Evolutionary conservation across 495 filamentous ascomycete genomes (phyloP), one percentile per base, ranked within the genome.

Genomic region (Penicillium lividum): DNA sequence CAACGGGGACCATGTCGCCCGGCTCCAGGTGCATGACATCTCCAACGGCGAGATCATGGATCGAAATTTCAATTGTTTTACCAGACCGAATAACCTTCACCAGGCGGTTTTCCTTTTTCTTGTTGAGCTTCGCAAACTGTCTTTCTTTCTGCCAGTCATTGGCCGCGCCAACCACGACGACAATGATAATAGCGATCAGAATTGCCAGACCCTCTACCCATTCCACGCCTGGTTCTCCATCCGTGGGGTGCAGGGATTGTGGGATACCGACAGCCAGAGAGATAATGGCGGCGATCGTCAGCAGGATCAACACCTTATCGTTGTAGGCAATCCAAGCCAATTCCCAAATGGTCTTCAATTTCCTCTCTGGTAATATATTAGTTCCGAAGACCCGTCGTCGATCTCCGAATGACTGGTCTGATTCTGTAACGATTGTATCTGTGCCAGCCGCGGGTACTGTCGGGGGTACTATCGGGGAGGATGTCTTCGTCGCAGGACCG

Each of bases 201-300:
- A 92, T 92, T 43, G 89, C 89, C 56, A 92, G 81, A 13, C 89
- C 89, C 73, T 92, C 89, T 25, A 91, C 86, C 89, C 89, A 92
- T 65, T 92, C 84, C 16, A 91, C 82, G 16, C 75, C 75, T 4
- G 87, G 81, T 49, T 87, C 80, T 34, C 77, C 77, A 36, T 69
- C 65, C 15, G 71, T 67, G 13, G 71, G 75, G 34, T 70, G 62
- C 43, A 87, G 72, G 5, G 85, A 84, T 68, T 88, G 83, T 56
- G 87, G 88, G 15, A 89, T 82, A 30, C 92, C 93, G 13, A 97
- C 80, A 1, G 86, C 89, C n/a, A 97, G 78, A 5, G 92, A 95
- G 36, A 97, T 84, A 29, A 85, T 77, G 7, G 92, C 93, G 4
- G 92, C 91, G 46, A 86, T 73, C 1, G 89, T 89, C 54, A 97